Percentiles rank a stretch among this genome's conserved stretches.
Conservation (phyloP, 768 basidiomycete genomes). For the Russula abietina region DNA sequence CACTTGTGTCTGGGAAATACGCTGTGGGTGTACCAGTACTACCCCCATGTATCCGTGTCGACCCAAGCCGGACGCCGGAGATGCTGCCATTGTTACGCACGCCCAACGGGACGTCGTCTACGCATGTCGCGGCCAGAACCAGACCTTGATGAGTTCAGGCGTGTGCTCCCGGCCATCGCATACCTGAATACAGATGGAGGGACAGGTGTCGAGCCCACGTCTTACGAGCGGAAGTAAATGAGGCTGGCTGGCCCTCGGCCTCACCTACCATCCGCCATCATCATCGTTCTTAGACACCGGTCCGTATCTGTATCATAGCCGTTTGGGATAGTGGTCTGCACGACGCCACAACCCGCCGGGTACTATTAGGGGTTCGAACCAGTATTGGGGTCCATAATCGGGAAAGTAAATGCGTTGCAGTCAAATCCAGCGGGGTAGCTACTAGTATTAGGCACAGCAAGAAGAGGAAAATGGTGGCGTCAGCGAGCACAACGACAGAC, state of each 20-base stretch:
- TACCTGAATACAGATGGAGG: conserved; percentile 48
- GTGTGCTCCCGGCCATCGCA: conserved; percentile 63
- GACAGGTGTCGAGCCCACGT: not conserved
- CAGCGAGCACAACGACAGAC: not conserved
- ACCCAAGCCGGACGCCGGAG: conserved; percentile 35
- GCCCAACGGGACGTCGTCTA: conserved; percentile 40
- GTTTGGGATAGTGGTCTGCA: conserved; percentile 33
- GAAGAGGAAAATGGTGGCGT: not conserved
- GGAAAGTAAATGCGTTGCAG: conserved; percentile 45
- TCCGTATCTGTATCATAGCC: too few species aligned
- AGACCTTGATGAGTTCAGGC: conserved; percentile 51
- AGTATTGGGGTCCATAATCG: conserved; percentile 27
- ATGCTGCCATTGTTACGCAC: conserved; percentile 35
- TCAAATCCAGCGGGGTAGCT: conserved; percentile 36
- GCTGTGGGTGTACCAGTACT: conserved; percentile 55
- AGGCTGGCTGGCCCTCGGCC: not conserved
- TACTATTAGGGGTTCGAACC: conserved; percentile 33
- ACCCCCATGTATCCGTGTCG: conserved; percentile 52
- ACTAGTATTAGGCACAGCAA: conserved; percentile 18
- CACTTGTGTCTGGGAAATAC: conserved; percentile 56
- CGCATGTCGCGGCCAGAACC: conserved; percentile 61
- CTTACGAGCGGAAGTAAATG: not conserved
- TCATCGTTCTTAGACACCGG: conserved; percentile 53
- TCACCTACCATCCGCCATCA: conserved; percentile 56
- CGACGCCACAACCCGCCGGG: conserved; percentile 58